Evolutionary conservation across 2,329 filamentous ascomycete genomes (phyloP), one percentile per base, ranked within the genome.

Genomic region (Stemphylium beticola): DNA sequence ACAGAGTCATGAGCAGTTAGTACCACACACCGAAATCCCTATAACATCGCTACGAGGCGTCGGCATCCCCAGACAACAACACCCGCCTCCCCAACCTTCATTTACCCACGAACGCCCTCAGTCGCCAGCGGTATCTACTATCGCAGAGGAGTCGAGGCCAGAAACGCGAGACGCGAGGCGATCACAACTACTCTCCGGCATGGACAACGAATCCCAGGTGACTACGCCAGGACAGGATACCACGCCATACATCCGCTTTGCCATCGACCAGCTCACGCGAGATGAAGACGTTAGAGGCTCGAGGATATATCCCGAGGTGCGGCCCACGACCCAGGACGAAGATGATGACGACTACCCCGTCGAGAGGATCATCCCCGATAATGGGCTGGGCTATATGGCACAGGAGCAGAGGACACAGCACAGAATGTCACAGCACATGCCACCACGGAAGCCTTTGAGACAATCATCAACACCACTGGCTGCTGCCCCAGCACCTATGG

Each of bases 181-280:
- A 38, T 65, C 63, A 8, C 65, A 66, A 37, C 34, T 61, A 15
- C 47, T 57, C 22, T 47, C 57, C 53, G 58, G 59, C 36, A 70
- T 74, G 71, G 74, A 74, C 51, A 61, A 69, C 18, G 65, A 67
- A 32, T 73, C 71, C n/a, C 64, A 69, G 40, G 65, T 64, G 22
- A 75, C 73, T 6, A 76, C 74, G 0, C 92, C 92, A 0, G 91
- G 88, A 9, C 80, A 92, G 34, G 92, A 96, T 68, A 90, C 96
- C 68, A 89, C 87, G 8, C 92, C 92, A 0, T 96, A 93, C 74
- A 91, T 97, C 60, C 89, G 89, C 60, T 96, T 95, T 73, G 93
- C 93, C 36, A 86, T 98, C 59, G 90, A 96, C 60, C 91, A 93
- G 59, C 79, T 98, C 64, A 96, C 92, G 5, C 82, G 89, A 42